Evolutionary conservation across 768 basidiomycete species (phyloP), one percentile per base, ranked within the genome.

Genomic region (Sarcomyxa edulis): DNA sequence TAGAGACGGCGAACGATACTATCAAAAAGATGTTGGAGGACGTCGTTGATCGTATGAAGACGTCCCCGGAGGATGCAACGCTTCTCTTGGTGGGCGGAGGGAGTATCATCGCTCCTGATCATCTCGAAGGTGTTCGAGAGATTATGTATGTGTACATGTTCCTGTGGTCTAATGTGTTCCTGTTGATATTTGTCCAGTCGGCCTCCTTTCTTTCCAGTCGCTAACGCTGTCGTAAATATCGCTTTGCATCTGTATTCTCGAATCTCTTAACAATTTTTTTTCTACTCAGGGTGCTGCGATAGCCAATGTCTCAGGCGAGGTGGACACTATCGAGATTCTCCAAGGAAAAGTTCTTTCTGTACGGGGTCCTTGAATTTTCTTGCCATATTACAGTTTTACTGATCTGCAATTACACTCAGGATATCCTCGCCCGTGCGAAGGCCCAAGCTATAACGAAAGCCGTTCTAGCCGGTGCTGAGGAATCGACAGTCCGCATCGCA

Each of bases 61-160:
- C 27, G 3, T 39, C 37, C 5, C 68, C 70, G 2, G 69, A 70
- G 18, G 72, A 75, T 48, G 64, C 72, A 30, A 71, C 77, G 18
- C 65, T 81, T 8, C 66, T 80, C 20, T 66, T 84, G 2, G 81
- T 82, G 25, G 81, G 81, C 16, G 81, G 81, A 11, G 81, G 81
- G 4, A 72, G 76, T 0, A 73, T 82, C 47, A 62, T 84, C 23
- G 65, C 72, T 7, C 78, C 81, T 0, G 55, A 65, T 7, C 35
- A 56, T 7, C 64, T 84, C 0, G 58, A 53, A 22, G 81, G 81
- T 7, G 70, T 81, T 4, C 66, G 64, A 35, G 64, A 51, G 21
- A 55, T 64, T 9, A 24, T 39, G n/a, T n/a, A n/a, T n/a, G n/a
- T n/a, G n/a, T n/a, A n/a, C 27, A 53, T 57, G 61, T 58, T 35